Percentiles rank a stretch among this genome's conserved stretches.
Evolutionary conservation across 2,329 filamentous ascomycete species (phyloP).

Genomic region (Verticillium albo-atrum): DNA sequence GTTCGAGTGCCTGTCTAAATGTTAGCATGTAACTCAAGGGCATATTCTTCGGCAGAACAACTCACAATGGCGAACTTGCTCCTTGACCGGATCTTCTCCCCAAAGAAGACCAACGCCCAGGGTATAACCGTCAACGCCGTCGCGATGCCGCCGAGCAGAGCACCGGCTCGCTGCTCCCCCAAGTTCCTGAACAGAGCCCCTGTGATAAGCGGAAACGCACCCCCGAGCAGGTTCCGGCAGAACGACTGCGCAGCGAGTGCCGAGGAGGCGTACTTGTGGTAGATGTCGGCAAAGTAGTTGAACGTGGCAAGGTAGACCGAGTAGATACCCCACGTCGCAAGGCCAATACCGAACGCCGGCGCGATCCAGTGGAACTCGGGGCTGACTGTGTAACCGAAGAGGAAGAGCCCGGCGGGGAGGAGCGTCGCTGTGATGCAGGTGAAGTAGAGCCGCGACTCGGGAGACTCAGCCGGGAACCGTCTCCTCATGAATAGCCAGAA

Average conservation of each 20-base stretch:
- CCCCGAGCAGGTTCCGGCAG: conserved; percentile 79
- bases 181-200: conserved; percentile 67
- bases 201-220: conserved; percentile 75
- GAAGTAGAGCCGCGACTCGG: conserved; percentile 80
- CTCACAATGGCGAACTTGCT: conserved; percentile 64
- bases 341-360: conserved; percentile 63
- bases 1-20: not conserved
- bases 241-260: conserved; percentile 84
- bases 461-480: conserved; percentile 46
- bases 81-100: conserved; percentile 67
- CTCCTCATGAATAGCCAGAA: conserved; percentile 43
- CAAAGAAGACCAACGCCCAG: conserved; percentile 79
- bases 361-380: conserved; percentile 65
- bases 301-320: conserved; percentile 84
- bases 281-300: conserved; percentile 88
- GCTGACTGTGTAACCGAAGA: conserved; percentile 70
- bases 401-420: conserved; percentile 75
- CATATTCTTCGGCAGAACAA: not conserved
- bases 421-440: conserved; percentile 71
- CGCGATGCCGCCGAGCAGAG: conserved; percentile 70
- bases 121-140: conserved; percentile 71
- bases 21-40: not conserved
- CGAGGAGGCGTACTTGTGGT: conserved; percentile 78
- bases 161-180: conserved; percentile 66
- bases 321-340: conserved; percentile 82